Evolutionary conservation across 2,329 filamentous ascomycete genomes (phyloP).

Genomic region (Raffaelea deltoideospora): DNA sequence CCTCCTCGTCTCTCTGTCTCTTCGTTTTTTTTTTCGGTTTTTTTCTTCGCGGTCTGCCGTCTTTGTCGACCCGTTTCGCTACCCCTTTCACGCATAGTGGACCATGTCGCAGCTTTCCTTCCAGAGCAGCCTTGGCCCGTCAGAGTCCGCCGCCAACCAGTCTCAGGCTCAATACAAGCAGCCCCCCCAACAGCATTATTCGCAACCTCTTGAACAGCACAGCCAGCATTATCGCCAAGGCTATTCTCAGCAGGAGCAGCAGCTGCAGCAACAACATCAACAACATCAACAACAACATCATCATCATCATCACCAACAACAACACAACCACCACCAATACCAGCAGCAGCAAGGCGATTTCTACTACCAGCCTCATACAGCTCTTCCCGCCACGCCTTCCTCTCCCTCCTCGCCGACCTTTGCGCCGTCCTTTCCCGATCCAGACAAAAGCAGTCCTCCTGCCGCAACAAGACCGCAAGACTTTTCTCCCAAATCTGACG

Average conservation of each 20-base stretch:
- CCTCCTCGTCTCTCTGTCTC: background rate
- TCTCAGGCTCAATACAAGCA: background rate
- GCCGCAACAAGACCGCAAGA: too few relatives aligned
- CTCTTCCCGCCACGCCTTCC: constrained; percentile 7
- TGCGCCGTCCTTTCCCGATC: constrained; percentile 1
- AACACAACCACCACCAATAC: background rate
- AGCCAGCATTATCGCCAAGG: background rate
- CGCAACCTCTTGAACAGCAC: background rate
- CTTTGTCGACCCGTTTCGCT: too few relatives aligned
- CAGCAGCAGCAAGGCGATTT: constrained; percentile 1
- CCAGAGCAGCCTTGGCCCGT: constrained; percentile 26
- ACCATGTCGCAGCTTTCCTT: constrained; percentile 39
- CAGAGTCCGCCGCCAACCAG: constrained; percentile 2
- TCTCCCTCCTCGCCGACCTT: constrained; percentile 10
- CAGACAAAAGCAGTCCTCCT: too few relatives aligned
- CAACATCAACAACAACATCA: background rate
- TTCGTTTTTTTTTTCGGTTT: too few relatives aligned
- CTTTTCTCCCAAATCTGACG: background rate
- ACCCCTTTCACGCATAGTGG: constrained; percentile 20
- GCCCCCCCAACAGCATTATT: background rate
- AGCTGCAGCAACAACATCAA: background rate
- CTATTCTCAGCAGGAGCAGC: background rate
- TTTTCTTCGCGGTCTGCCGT: background rate
- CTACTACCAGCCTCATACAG: background rate
- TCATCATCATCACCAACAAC: background rate